Base-by-base conservation (phyloP, 2,329 filamentous ascomycete genomes). In the Exophiala bonariae region DNA sequence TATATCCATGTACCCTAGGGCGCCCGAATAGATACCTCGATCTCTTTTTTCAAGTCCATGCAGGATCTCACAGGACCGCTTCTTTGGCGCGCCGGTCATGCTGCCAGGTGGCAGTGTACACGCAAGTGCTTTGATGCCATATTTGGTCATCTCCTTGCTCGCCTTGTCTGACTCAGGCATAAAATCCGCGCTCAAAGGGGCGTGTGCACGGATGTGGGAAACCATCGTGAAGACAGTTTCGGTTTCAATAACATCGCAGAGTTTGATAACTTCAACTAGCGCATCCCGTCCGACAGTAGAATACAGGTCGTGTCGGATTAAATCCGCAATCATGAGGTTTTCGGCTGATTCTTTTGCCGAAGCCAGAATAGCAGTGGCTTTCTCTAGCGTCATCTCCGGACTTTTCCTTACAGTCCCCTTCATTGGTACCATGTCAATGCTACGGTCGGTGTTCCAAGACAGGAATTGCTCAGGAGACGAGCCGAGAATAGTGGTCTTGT, bases 41-140 rank as follows among this genome's bases (percentile, higher is more conserved):
- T 72, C 68, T 3, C 73, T 64, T 14, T 68, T 69, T 67, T 96
- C 91, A 33, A 96, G 77, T 3, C 75, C 70, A 49, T 78, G 76
- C 16, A 97, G 73, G 37, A 96, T 79, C 72, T 95, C 85, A 65
- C 92, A 96, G 55, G 87, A 92, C 38, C 92, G 80, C 69, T 92
- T 91, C 74, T 97, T 97, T 0, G 92, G 93, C 1, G 92, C 92
- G 5, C 93, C 93, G 2, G 92, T 97, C 93, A 97, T 97, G 60
- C 87, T 92, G 0, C 93, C 92, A 0, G 93, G 90, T 0, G 93
- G 92, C 1, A 97, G 76, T 38, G 84, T 87, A 5, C 83, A 78
- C 0, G 86, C 81, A 0, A 97, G 79, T 3, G 92, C 85, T 36
- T 35, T 41, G 19, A 47, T 38, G 30, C 43, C 45, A 30, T 55